Conservation (phyloP, 108 stramenopile species). For the Cylindrotheca fusiformis region DNA sequence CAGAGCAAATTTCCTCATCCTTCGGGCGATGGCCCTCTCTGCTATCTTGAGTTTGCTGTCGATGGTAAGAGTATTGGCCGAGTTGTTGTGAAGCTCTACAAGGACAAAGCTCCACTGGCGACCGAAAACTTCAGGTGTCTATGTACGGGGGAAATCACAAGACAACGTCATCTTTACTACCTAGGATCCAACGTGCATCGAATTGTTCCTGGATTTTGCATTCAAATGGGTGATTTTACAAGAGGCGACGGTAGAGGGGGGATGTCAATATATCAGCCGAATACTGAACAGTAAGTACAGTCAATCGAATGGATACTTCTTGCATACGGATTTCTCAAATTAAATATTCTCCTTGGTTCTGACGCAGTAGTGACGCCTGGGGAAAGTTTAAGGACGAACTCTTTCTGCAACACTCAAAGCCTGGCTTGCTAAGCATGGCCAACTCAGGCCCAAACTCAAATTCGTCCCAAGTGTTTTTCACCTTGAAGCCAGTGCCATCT, state of each 20-base stretch:
- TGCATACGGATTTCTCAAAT: no score
- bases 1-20: slow-evolving; percentile 22
- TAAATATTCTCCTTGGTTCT: no score
- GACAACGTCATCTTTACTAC: slow-evolving; percentile 17
- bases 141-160: slow-evolving; percentile 68
- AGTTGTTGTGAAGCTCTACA: slow-evolving; percentile 75
- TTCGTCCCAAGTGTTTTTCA: slow-evolving; percentile 80
- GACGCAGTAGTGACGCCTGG: slow-evolving; percentile 44
- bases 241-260: slow-evolving; percentile 84
- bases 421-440: slow-evolving; percentile 76
- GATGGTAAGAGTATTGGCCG: slow-evolving; percentile 59
- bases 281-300: slow-evolving; percentile 1
- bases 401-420: slow-evolving; percentile 59
- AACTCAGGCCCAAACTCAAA: slow-evolving; percentile 78
- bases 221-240: slow-evolving; percentile 85
- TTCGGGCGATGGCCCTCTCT: slow-evolving; percentile 38
- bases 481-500: slow-evolving; percentile 37
- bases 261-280: slow-evolving; percentile 58
- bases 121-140: slow-evolving; percentile 87
- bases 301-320: neutral
- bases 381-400: slow-evolving; percentile 78
- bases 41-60: slow-evolving; percentile 72
- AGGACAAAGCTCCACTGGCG: slow-evolving; percentile 78
- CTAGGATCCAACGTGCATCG: slow-evolving; percentile 60
- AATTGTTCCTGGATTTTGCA: slow-evolving; percentile 64